Evolutionary conservation across 768 basidiomycete species (phyloP).

Genomic region (Termitomyces sp.): DNA sequence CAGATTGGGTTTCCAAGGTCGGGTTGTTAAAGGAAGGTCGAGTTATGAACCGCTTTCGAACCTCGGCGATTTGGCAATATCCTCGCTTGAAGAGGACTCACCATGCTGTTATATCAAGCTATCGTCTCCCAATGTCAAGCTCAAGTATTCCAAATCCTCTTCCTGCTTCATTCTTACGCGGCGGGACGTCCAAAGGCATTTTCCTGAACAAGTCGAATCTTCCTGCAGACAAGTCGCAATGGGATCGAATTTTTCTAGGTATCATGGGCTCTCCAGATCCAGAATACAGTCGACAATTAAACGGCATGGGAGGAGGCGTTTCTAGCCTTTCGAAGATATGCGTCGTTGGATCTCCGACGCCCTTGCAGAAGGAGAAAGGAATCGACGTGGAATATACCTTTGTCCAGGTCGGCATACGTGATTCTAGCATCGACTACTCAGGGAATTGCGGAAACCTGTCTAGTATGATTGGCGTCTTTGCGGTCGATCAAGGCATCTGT

Average conservation of each 20-base stretch:
- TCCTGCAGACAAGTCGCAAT: conserved; percentile 45
- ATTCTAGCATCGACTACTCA: conserved; percentile 57
- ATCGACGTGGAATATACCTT: conserved; percentile 73
- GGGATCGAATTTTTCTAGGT: conserved; percentile 61
- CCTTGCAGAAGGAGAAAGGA: conserved; percentile 34
- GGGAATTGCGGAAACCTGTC: conserved; percentile 79
- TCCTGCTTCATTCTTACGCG: conserved; percentile 57
- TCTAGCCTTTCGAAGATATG: conserved; percentile 74
- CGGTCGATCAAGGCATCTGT: conserved; percentile 61
- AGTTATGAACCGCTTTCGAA: not conserved
- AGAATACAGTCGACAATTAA: conserved; percentile 61
- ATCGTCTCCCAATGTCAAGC: not conserved
- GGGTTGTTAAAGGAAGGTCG: too few relatives aligned
- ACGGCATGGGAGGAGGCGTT: conserved; percentile 80
- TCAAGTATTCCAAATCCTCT: conserved; percentile 30
- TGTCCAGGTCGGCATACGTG: conserved; percentile 57
- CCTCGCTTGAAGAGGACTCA: not conserved
- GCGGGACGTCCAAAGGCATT: conserved; percentile 77
- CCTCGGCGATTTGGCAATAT: not conserved
- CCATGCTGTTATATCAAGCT: not conserved
- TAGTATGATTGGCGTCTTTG: conserved; percentile 70
- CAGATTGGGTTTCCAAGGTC: too few relatives aligned
- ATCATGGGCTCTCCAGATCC: conserved; percentile 84
- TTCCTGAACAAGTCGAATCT: conserved; percentile 55
- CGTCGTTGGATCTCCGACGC: conserved; percentile 52